Evolutionary conservation across 148 eudicot species (phyloP).

Genomic region (Rhododendron griersonianum): DNA sequence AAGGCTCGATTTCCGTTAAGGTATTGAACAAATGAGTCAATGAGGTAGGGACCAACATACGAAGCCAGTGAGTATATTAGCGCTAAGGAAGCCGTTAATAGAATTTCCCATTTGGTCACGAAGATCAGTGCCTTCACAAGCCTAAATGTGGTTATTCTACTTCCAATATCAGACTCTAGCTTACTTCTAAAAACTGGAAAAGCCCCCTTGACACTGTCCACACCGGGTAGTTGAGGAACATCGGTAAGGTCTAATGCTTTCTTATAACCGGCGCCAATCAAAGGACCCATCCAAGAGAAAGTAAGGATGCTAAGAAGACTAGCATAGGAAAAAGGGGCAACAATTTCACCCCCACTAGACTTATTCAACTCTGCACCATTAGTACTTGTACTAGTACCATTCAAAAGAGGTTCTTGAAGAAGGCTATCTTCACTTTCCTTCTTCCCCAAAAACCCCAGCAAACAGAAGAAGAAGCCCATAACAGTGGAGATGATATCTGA

Average conservation of each 20-base stretch:
- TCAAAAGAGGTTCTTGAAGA: slow-evolving; percentile 45
- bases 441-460: slow-evolving; percentile 31
- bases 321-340: slow-evolving; percentile 32
- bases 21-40: slow-evolving; percentile 43
- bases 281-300: slow-evolving; percentile 46
- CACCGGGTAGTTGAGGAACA: slow-evolving; percentile 46
- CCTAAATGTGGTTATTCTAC: slow-evolving; percentile 31
- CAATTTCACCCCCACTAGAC: slow-evolving; percentile 19
- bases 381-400: slow-evolving; percentile 17
- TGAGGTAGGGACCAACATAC: slow-evolving; percentile 46
- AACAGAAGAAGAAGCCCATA: slow-evolving; percentile 35
- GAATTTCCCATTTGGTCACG: slow-evolving; percentile 32
- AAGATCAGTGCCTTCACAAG: slow-evolving; percentile 39
- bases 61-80: slow-evolving; percentile 30
- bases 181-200: slow-evolving; percentile 26
- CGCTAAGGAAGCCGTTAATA: slow-evolving; percentile 31
- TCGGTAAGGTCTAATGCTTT: slow-evolving; percentile 50
- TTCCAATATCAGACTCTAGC: slow-evolving; percentile 27
- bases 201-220: slow-evolving; percentile 40
- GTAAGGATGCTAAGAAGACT: slow-evolving; percentile 35
- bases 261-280: slow-evolving; percentile 39
- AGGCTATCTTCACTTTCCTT: slow-evolving; percentile 16
- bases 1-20: slow-evolving; percentile 31
- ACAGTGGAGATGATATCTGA: slow-evolving; percentile 35
- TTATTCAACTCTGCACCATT: slow-evolving; percentile 2